A percentile compares a stretch with the other conserved stretches of the same genome.
Evolutionary conservation across 371 early-diverging fungal genomes (phyloP).

Genomic region (Spraguea lophii): DNA sequence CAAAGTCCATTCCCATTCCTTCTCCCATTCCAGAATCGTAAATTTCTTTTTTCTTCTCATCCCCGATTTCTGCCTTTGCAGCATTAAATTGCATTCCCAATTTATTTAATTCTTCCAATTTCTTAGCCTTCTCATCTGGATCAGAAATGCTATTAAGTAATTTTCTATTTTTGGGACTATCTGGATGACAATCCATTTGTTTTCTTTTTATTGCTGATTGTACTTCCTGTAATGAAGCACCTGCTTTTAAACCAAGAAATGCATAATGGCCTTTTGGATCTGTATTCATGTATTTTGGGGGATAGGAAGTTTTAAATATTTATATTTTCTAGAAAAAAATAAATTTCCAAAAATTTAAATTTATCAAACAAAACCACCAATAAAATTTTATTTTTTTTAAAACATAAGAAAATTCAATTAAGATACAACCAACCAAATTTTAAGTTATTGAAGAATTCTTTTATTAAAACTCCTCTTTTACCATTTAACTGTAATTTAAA

Average conservation of each 20-base stretch:
- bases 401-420: no score
- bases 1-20: constrained; percentile 18
- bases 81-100: constrained; percentile 28
- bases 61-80: constrained; percentile 32
- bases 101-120: constrained; percentile 27
- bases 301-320: no score
- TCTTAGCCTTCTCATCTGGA: constrained; percentile 20
- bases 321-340: no score
- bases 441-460: no score
- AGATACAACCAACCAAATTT: no score
- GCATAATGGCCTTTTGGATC: constrained; percentile 39
- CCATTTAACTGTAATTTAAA: no score
- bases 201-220: constrained; percentile 28
- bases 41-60: constrained; percentile 32
- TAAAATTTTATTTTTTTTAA: no score
- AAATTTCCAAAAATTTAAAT: no score
- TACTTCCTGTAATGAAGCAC: constrained; percentile 24
- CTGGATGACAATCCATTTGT: constrained; percentile 25
- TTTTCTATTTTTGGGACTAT: constrained; percentile 7
- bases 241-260: constrained; percentile 21
- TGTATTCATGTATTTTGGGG: no score
- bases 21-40: constrained; percentile 42
- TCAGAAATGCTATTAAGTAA: constrained; percentile 8
- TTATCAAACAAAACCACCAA: no score
- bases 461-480: no score